These are phyloP conservation scores for Colletotrichum orchidophilum DNA, from an alignment of 2,329 filamentous ascomycete species.

Conservation along the genomic window DNA sequence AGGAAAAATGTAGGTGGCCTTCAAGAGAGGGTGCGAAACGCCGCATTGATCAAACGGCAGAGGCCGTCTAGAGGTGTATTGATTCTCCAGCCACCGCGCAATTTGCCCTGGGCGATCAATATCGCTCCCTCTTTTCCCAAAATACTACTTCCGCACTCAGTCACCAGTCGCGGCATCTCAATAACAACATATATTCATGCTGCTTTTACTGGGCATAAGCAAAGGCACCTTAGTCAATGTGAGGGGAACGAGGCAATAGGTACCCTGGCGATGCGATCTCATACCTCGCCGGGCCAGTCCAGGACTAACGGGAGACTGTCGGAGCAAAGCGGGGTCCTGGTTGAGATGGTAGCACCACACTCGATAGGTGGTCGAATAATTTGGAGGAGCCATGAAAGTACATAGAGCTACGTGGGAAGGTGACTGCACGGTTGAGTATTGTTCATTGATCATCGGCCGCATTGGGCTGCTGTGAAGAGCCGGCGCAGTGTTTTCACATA, in stretches of 20 bases:
- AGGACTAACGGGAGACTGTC: not conserved
- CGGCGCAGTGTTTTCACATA: not conserved
- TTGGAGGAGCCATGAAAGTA: not conserved
- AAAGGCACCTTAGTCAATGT: not conserved
- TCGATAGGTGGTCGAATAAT: not conserved
- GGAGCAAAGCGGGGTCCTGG: not conserved
- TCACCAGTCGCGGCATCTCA: too few relatives aligned
- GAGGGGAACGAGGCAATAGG: not conserved
- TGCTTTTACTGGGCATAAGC: too few relatives aligned
- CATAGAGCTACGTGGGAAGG: not conserved
- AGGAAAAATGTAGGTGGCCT: too few relatives aligned
- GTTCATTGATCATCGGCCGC: not conserved
- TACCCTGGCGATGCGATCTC: not conserved
- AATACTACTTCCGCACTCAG: not conserved
- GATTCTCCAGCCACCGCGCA: not conserved
- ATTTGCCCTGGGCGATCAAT: not conserved
- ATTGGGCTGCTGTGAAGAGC: not conserved
- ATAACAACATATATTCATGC: too few relatives aligned
- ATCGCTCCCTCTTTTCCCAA: not conserved
- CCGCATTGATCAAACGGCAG: not conserved
- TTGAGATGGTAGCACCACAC: not conserved
- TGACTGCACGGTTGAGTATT: not conserved
- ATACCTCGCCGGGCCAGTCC: not conserved
- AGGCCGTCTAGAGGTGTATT: not conserved
- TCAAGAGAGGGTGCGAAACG: not conserved